Conservation (phyloP, 768 basidiomycete genomes). For the Leccinellum rugosiceps region DNA sequence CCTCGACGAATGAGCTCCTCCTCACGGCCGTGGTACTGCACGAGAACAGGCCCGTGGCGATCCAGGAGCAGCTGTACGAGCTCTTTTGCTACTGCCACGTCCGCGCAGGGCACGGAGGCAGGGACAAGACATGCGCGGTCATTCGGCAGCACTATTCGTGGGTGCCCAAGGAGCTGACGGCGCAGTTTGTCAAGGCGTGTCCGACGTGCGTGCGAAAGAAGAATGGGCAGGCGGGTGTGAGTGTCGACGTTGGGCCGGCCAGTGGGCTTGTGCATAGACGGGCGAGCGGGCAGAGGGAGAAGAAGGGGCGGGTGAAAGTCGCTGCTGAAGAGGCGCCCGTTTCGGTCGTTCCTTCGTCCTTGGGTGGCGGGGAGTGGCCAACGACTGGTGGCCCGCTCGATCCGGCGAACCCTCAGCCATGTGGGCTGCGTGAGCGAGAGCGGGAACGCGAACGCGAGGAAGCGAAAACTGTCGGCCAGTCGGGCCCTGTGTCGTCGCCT, state of each 20-base stretch:
- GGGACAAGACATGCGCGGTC: slow-evolving; percentile 71
- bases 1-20: slow-evolving; percentile 7
- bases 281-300: background rate
- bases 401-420: slow-evolving; percentile 16
- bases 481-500: slow-evolving; percentile 2
- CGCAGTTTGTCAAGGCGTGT: slow-evolving; percentile 74
- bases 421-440: slow-evolving; percentile 3
- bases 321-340: background rate
- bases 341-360: background rate
- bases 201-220: slow-evolving; percentile 64
- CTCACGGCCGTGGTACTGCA: slow-evolving; percentile 55
- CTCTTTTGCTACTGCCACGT: slow-evolving; percentile 73
- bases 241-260: background rate
- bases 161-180: slow-evolving; percentile 82
- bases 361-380: slow-evolving; percentile 13
- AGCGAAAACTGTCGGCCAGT: too few relatives aligned
- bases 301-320: background rate
- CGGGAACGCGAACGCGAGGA: background rate
- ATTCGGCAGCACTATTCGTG: slow-evolving; percentile 73
- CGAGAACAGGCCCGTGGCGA: slow-evolving; percentile 69
- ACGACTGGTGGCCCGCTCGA: slow-evolving; percentile 29
- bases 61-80: slow-evolving; percentile 76
- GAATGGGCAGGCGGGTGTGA: slow-evolving; percentile 30
- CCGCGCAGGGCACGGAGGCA: slow-evolving; percentile 64
- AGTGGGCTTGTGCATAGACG: slow-evolving; percentile 1